phyloP scores from a whole-genome alignment of 768 basidiomycete genomes.

The Gloeopeniophorella convolvens region DNA sequence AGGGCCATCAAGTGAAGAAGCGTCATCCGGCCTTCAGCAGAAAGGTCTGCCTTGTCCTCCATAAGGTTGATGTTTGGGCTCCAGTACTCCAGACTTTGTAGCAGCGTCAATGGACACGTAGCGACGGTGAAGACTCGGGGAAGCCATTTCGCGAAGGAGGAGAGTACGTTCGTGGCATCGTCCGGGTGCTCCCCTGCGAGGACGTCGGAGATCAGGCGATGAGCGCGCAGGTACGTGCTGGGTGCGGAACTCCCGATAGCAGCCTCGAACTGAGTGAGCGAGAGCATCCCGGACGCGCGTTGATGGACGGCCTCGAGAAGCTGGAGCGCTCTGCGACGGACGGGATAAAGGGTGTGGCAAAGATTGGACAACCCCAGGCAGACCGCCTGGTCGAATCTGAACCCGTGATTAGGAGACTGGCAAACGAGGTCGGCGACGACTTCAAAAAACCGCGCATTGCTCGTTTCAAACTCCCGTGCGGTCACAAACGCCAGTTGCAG shows the following conservation, averaged over 20 bases:
- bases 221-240: slow-evolving; percentile 74
- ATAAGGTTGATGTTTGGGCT: slow-evolving; percentile 68
- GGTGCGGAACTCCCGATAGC: slow-evolving; percentile 65
- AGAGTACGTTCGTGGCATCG: slow-evolving; percentile 56
- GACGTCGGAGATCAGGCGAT: slow-evolving; percentile 67
- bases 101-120: slow-evolving; percentile 48
- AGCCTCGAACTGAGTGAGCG: slow-evolving; percentile 69
- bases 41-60: slow-evolving; percentile 49
- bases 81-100: slow-evolving; percentile 84
- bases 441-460: slow-evolving; percentile 67
- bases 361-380: slow-evolving; percentile 83
- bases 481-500: slow-evolving; percentile 65
- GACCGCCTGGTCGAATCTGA: slow-evolving; percentile 65
- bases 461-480: slow-evolving; percentile 45
- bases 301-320: slow-evolving; percentile 70
- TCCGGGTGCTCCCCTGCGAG: slow-evolving; percentile 73
- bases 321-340: slow-evolving; percentile 72
- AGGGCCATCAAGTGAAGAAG: slow-evolving; percentile 81
- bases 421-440: slow-evolving; percentile 67
- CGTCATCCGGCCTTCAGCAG: slow-evolving; percentile 54
- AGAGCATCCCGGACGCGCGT: slow-evolving; percentile 56
- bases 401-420: slow-evolving; percentile 45
- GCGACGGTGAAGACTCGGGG: slow-evolving; percentile 51
- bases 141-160: slow-evolving; percentile 69
- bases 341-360: slow-evolving; percentile 56